Conservation (phyloP, 2,329 filamentous ascomycete species). For the Emmonsiellopsis sp. region DNA sequence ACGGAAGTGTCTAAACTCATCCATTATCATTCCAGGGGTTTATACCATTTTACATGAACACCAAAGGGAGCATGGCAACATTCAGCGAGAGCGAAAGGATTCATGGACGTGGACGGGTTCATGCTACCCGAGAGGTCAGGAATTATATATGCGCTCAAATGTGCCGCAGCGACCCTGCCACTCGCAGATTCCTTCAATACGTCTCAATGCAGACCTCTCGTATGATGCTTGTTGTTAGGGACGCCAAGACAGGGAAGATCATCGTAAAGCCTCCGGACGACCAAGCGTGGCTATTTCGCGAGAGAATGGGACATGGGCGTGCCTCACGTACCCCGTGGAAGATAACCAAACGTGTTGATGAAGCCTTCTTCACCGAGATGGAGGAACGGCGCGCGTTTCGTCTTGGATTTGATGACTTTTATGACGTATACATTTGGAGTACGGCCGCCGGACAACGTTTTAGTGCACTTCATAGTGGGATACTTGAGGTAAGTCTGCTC, state of each 20-base stretch:
- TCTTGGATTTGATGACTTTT: conserved; percentile 35
- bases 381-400: conserved; percentile 27
- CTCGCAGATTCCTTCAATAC: conserved; percentile 35
- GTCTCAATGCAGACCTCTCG: conserved; percentile 29
- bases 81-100: conserved; percentile 12
- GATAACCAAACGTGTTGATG: conserved; percentile 24
- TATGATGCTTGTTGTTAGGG: conserved; percentile 32
- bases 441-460: conserved; percentile 23
- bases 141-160: conserved; percentile 36
- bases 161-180: conserved; percentile 32
- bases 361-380: conserved; percentile 32
- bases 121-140: conserved; percentile 24
- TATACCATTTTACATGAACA: conserved; percentile 26
- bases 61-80: conserved; percentile 24
- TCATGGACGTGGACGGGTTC: conserved; percentile 13
- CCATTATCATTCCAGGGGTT: conserved; percentile 18
- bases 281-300: conserved; percentile 30
- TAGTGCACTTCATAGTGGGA: conserved; percentile 15
- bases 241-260: conserved; percentile 30
- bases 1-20: conserved; percentile 10
- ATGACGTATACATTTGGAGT: conserved; percentile 36
- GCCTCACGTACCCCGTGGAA: conserved; percentile 31
- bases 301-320: conserved; percentile 30
- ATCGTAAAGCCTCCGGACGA: conserved; percentile 28
- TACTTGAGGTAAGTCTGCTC: conserved; percentile 19